Evolutionary conservation across 179 eudicot genomes (phyloP).

Genomic region (Heliamphora pulchella): DNA sequence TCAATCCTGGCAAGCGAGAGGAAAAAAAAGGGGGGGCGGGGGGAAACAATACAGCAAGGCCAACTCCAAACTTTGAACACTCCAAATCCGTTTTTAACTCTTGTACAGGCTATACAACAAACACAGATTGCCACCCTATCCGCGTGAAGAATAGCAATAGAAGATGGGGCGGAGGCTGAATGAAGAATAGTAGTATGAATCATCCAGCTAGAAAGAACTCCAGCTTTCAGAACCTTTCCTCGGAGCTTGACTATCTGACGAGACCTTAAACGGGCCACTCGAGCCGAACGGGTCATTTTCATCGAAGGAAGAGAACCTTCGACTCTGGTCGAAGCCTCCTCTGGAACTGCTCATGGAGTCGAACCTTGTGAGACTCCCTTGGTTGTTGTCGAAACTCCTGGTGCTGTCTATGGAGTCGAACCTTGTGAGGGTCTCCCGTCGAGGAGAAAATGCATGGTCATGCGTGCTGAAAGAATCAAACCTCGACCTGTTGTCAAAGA

Average conservation of each 20-base stretch:
- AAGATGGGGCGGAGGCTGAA: slow-evolving; percentile 7
- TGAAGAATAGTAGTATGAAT: neutral
- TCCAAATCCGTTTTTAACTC: slow-evolving; percentile 10
- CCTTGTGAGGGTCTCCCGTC: slow-evolving; percentile 47
- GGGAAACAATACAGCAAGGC: slow-evolving; percentile 10
- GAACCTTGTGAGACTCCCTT: slow-evolving; percentile 26
- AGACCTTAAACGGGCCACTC: slow-evolving; percentile 77
- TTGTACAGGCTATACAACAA: slow-evolving; percentile 18
- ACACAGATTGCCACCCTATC: slow-evolving; percentile 15
- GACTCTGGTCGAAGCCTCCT: slow-evolving; percentile 24
- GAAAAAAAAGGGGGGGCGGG: neutral
- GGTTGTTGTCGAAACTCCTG: slow-evolving; percentile 45
- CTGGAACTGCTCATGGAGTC: slow-evolving; percentile 23
- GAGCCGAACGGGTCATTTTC: slow-evolving; percentile 91
- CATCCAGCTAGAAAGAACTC: slow-evolving; percentile 51
- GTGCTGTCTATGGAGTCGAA: slow-evolving; percentile 62
- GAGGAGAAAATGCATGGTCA: slow-evolving; percentile 54
- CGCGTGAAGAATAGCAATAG: slow-evolving; percentile 8
- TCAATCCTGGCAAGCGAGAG: neutral
- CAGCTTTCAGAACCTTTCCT: slow-evolving; percentile 63
- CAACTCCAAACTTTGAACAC: slow-evolving; percentile 1
- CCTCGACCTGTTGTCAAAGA: slow-evolving; percentile 49
- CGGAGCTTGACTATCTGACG: slow-evolving; percentile 50
- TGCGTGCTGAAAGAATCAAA: slow-evolving; percentile 71
- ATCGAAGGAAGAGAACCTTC: slow-evolving; percentile 65